Conservation (phyloP, 352 stramenopile genomes). For the Phytopythium montanum region DNA sequence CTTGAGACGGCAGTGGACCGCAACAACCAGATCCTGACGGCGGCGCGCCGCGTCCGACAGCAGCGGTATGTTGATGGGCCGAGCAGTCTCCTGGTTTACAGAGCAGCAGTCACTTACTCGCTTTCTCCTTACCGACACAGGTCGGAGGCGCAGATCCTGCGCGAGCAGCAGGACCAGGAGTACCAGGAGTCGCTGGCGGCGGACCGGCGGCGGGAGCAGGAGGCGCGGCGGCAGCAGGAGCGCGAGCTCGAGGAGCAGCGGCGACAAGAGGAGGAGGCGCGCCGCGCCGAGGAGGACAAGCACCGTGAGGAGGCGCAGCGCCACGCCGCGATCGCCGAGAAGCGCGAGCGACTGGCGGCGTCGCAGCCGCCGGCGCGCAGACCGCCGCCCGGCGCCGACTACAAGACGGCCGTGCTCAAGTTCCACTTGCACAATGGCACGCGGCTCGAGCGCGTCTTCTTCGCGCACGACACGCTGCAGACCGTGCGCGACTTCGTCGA, state of each 20-base stretch:
- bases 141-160: slow-evolving; percentile 83
- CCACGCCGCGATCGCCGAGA: slow-evolving; percentile 48
- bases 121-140: slow-evolving; percentile 11
- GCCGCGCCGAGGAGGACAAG: slow-evolving; percentile 21
- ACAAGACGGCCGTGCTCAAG: slow-evolving; percentile 73
- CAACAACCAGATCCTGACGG: slow-evolving; percentile 73
- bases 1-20: slow-evolving; percentile 55
- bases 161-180: slow-evolving; percentile 92
- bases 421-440: slow-evolving; percentile 83
- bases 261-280: slow-evolving; percentile 36
- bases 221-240: slow-evolving; percentile 40
- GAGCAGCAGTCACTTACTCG: background rate
- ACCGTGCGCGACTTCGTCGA: slow-evolving; percentile 80
- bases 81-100: background rate
- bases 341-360: slow-evolving; percentile 42
- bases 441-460: slow-evolving; percentile 76
- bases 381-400: slow-evolving; percentile 40
- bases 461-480: slow-evolving; percentile 73
- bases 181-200: slow-evolving; percentile 91
- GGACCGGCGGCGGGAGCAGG: slow-evolving; percentile 81
- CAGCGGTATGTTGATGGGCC: slow-evolving; percentile 30
- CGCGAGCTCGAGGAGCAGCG: slow-evolving; percentile 34
- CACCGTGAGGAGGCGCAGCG: slow-evolving; percentile 22
- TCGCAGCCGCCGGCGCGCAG: slow-evolving; percentile 39
- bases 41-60: slow-evolving; percentile 63